Evolutionary conservation across 805 yeast genomes (phyloP), one percentile per base, ranked within the genome.

Genomic region (Spathaspora boniae): DNA sequence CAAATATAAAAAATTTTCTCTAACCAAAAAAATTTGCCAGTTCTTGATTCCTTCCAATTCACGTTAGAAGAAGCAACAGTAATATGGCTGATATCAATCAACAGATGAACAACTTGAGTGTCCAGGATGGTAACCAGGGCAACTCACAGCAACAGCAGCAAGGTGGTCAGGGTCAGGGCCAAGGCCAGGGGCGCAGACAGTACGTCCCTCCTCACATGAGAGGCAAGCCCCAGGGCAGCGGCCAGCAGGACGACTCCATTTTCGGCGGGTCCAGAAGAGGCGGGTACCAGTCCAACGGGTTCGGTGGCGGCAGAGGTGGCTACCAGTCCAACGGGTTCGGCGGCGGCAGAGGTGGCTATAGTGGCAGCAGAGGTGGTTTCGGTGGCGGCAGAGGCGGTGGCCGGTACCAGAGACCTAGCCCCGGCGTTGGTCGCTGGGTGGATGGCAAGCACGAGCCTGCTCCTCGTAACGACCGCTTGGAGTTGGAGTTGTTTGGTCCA

Each of bases 401-500:
- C 37, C 48, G 56, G 47, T 42, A 34, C 33, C 56, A 60, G 30
- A 61, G 68, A 46, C 58, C 64, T 29, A n/a, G 33, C n/a, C 64
- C 68, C 24, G 82, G 82, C 46, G 82, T 77, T 47, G 98, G 98
- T 51, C 72, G 73, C 46, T 93, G 87, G 76, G 81, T 71, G 37
- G 83, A 88, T 56, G 98, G 97, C 50, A 78, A 77, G 56, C 98
- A 91, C 60, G 71, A 79, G 46, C 95, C 95, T 40, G 86, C 95
- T 42, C 74, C 80, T 38, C 72, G 66, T 46, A 83, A 85, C 62
- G 78, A 76, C 52, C 69, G 70, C 40, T 53, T 81, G 47, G 98
- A 93, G 69, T 51, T 72, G 38, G 88, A 86, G 54, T 71, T 93
- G 44, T 94, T 85, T 52, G 98, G 99, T 54, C 70, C 74, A 32